Conservation (phyloP, 2,329 filamentous ascomycete species). For the Ciborinia camelliae region DNA sequence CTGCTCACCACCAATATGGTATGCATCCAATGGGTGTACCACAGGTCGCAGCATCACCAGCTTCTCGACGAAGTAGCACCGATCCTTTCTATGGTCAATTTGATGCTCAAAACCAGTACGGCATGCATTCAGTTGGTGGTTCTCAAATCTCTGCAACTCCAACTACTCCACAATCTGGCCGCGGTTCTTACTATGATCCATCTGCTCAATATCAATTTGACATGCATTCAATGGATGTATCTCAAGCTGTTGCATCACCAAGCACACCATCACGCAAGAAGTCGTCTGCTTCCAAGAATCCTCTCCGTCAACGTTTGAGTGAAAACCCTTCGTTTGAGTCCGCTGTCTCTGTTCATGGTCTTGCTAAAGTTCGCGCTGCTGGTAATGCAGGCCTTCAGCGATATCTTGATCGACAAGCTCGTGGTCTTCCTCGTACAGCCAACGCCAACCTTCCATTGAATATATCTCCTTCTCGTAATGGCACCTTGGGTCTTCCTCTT, state of each 20-base stretch:
- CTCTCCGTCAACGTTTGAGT: slow-evolving; percentile 11
- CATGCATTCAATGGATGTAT: neutral
- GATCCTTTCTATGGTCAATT: neutral
- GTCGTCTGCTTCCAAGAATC: neutral
- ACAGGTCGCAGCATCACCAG: neutral
- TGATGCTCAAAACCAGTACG: neutral
- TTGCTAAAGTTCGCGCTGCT: slow-evolving; percentile 8
- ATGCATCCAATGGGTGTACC: neutral
- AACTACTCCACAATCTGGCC: neutral
- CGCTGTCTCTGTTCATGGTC: slow-evolving; percentile 10
- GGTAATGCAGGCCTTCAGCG: neutral
- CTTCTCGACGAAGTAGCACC: neutral
- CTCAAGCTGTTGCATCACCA: neutral
- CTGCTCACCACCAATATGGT: neutral
- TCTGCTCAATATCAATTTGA: neutral
- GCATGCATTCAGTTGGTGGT: neutral
- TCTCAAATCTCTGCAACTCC: no score
- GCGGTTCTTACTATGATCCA: neutral
- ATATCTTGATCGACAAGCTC: slow-evolving; percentile 11
- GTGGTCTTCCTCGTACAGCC: slow-evolving; percentile 11
- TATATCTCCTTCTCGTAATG: neutral
- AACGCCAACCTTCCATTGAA: neutral
- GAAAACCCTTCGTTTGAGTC: slow-evolving; percentile 15
- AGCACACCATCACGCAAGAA: neutral
- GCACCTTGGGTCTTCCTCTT: slow-evolving; percentile 15